Percentiles rank a stretch among this genome's conserved stretches.
These are phyloP conservation scores for Blepharisma stoltei DNA, from an alignment of 73 alveolate genomes.

Conservation along the genomic window DNA sequence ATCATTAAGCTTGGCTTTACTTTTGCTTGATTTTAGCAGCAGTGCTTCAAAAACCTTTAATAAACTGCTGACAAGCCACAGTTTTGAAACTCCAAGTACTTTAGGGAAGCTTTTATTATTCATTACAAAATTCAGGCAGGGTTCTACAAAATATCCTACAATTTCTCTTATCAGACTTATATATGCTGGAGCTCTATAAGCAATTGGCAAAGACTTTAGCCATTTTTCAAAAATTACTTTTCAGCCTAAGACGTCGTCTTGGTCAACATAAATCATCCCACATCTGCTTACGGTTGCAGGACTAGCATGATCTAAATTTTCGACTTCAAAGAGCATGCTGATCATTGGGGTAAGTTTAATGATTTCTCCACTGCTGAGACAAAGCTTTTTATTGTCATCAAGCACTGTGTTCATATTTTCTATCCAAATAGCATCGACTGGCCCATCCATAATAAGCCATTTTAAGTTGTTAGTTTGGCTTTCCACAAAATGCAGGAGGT, in stretches of 20 bases:
- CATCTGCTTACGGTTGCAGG: conserved; percentile 91
- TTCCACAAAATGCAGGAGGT: conserved; percentile 83
- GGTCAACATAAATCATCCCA: conserved; percentile 81
- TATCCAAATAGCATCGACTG: conserved; percentile 98
- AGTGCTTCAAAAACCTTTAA: not conserved
- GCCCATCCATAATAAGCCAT: conserved; percentile 97
- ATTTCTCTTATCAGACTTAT: not conserved
- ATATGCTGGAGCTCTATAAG: not conserved
- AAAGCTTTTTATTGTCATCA: conserved; percentile 93
- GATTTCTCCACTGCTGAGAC: conserved; percentile 72
- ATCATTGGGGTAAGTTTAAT: conserved; percentile 79
- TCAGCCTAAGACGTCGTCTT: conserved; percentile 63
- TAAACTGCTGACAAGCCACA: not conserved
- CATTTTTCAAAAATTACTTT: conserved; percentile 64
- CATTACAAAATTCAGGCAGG: conserved; percentile 10
- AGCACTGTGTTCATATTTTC: conserved; percentile 96
- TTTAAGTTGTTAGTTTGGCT: conserved; percentile 79
- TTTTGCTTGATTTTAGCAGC: conserved; percentile 33
- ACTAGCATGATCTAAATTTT: conserved; percentile 87
- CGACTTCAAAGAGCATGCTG: conserved; percentile 91
- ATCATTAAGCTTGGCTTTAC: conserved; percentile 63
- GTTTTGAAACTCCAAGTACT: not conserved
- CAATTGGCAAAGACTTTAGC: conserved; percentile 65
- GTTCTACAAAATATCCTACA: conserved; percentile 2
- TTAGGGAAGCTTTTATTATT: not conserved